phyloP scores from a whole-genome alignment of 1,284 basidiomycete species.

The Cutaneotrichosporon curvatum region DNA sequence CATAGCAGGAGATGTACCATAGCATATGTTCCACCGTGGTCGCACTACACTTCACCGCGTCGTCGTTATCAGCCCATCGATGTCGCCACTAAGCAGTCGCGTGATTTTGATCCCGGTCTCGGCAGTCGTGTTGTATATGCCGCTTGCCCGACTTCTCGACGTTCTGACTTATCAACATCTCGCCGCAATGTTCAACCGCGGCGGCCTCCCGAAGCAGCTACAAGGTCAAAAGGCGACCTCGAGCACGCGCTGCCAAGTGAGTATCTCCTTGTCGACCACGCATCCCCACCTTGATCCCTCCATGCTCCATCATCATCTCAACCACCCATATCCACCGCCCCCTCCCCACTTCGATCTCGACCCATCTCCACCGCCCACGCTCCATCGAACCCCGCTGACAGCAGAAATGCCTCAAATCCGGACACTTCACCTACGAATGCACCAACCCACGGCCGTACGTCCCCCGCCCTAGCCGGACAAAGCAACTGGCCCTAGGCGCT shows the following conservation, averaged over 20 bases:
- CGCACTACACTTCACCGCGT: too few species aligned
- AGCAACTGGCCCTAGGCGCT: conserved; percentile 27
- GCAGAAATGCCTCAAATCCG: conserved; percentile 42
- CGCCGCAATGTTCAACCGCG: conserved; percentile 24
- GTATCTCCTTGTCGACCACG: background rate
- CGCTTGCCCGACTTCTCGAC: too few species aligned
- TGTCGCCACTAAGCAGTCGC: too few species aligned
- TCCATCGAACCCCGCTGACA: background rate
- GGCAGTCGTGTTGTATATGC: too few species aligned
- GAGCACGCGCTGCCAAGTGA: conserved; percentile 43
- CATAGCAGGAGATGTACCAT: too few species aligned
- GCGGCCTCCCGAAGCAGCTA: conserved; percentile 31
- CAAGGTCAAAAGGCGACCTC: conserved; percentile 30
- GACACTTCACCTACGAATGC: conserved; percentile 47
- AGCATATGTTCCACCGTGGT: too few species aligned
- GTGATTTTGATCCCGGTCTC: too few species aligned
- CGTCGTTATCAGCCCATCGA: too few species aligned
- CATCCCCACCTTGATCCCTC: background rate
- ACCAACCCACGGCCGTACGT: conserved; percentile 38
- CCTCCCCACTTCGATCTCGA: conserved; percentile 4
- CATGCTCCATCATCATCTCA: background rate
- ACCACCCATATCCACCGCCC: background rate
- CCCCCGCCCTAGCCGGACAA: conserved; percentile 37
- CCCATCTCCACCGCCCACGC: background rate
- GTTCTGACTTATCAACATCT: too few species aligned